Base-by-base conservation (phyloP, 1,284 basidiomycete genomes). In the Cryptococcus sp. region DNA sequence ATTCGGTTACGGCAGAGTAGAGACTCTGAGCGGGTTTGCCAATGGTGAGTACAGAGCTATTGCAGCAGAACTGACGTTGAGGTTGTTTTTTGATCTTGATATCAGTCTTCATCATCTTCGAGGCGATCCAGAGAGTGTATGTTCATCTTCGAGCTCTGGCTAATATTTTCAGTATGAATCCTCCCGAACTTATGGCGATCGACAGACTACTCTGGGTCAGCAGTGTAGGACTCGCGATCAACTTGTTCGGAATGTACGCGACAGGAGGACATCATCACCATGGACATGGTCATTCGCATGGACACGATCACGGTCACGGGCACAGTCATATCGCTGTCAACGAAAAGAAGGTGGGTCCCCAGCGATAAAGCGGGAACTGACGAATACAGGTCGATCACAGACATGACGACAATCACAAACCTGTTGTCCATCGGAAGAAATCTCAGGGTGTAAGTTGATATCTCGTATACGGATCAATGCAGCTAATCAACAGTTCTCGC, bases 201-300 rank as follows among this genome's bases (percentile, higher is more conserved):
- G 87, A 83, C 55, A 94, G 98, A 69, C 79, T 99, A 2, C 76
- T 99, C 28, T 79, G 97, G 1, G 88, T 99, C 45, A 93, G 89
- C 61, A 83, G 84, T 1, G 76, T 97, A 34, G 96, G 96, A 1
- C 77, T 99, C 10, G 88, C 79, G 1, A 93, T 99, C 52, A 99
- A 99, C 72, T 75, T 99, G 25, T 98, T 98, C 65, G 96, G 96
- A 28, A 97, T 99, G 93, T 92, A 93, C 74, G 96, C 96, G 0
- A 99, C 96, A 79, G 96, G 96, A 7, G 90, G 90, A 2, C 90
- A 92, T 73, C 88, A 90, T 70, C 88, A 91, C 72, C 75, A 76
- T 50, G 74, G 74, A 0, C 88, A 91, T 76, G 53, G 65, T 13
- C 68, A 68, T 48, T 60, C 66, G 9, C 88, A 90, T 76, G 51